A percentile compares a stretch with the other conserved stretches of the same genome.
phyloP scores from a whole-genome alignment of 768 basidiomycete species.

The Calocybe cyanea region DNA sequence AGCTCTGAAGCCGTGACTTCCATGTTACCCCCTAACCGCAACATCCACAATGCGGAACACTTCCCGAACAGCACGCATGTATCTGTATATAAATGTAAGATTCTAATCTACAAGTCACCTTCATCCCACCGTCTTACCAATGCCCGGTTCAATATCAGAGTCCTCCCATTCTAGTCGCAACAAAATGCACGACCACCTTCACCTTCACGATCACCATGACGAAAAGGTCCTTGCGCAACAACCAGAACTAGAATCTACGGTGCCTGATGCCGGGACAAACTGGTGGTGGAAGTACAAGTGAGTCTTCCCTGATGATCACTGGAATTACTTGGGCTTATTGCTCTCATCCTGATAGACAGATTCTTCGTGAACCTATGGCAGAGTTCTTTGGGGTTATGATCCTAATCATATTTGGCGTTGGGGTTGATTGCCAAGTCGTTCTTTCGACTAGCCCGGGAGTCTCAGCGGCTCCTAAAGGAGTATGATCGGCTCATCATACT shows the following conservation, averaged over 20 bases:
- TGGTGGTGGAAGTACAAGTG: slow-evolving; percentile 29
- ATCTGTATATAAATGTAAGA: neutral
- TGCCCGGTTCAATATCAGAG: slow-evolving; percentile 2
- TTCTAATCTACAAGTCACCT: neutral
- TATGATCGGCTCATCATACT: slow-evolving; percentile 25
- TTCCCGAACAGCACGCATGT: neutral
- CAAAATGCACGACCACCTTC: neutral
- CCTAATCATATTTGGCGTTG: slow-evolving; percentile 48
- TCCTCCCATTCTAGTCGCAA: neutral
- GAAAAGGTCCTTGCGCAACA: neutral
- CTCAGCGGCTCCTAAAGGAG: slow-evolving; percentile 41
- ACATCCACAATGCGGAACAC: neutral
- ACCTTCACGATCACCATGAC: neutral
- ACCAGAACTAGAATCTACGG: neutral
- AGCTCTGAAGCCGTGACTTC: neutral
- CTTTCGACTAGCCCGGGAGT: slow-evolving; percentile 38
- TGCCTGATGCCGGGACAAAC: slow-evolving; percentile 3
- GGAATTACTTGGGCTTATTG: neutral
- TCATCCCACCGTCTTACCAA: neutral
- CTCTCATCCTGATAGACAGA: slow-evolving; percentile 19
- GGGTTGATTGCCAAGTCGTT: slow-evolving; percentile 45
- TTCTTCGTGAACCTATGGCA: slow-evolving; percentile 37
- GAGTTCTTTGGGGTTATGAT: slow-evolving; percentile 55
- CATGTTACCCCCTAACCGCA: neutral
- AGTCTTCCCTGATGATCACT: neutral